Evolutionary conservation across 805 yeast species (phyloP).

Genomic region (Metschnikowia lunata): DNA sequence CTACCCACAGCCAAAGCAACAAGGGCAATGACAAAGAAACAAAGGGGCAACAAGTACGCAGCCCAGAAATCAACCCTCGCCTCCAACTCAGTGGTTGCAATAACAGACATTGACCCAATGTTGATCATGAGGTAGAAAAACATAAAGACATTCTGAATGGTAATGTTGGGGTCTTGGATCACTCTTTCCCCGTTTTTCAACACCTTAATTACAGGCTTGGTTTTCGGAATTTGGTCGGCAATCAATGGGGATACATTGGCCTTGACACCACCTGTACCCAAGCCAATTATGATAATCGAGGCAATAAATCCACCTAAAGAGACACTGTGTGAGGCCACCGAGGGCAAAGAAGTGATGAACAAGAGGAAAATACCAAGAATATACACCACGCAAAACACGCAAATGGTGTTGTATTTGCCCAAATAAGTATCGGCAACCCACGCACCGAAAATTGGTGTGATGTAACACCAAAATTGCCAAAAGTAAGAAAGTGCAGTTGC

Average conservation of each 20-base stretch:
- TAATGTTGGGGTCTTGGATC: conserved; percentile 57
- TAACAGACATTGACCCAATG: conserved; percentile 67
- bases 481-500: conserved; percentile 72
- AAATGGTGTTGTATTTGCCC: conserved; percentile 70
- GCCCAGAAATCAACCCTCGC: conserved; percentile 64
- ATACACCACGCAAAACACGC: conserved; percentile 55
- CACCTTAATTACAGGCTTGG: conserved; percentile 34
- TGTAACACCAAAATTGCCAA: conserved; percentile 78
- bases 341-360: conserved; percentile 66
- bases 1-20: conserved; percentile 48
- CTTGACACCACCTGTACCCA: conserved; percentile 81
- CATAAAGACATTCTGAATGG: conserved; percentile 72
- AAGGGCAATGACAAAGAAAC: conserved; percentile 52
- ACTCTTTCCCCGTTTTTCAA: conserved; percentile 40
- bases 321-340: conserved; percentile 43
- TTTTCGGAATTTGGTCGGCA: conserved; percentile 48
- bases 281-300: conserved; percentile 57
- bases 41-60: conserved; percentile 67
- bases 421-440: conserved; percentile 68
- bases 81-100: conserved; percentile 76
- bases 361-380: conserved; percentile 58
- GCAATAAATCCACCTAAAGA: conserved; percentile 61
- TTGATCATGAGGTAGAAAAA: conserved; percentile 73
- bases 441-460: conserved; percentile 76
- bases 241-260: conserved; percentile 71